Percentiles rank a stretch among this genome's conserved stretches.
Conservation (phyloP, 768 basidiomycete genomes). For the Suillus luteus region DNA sequence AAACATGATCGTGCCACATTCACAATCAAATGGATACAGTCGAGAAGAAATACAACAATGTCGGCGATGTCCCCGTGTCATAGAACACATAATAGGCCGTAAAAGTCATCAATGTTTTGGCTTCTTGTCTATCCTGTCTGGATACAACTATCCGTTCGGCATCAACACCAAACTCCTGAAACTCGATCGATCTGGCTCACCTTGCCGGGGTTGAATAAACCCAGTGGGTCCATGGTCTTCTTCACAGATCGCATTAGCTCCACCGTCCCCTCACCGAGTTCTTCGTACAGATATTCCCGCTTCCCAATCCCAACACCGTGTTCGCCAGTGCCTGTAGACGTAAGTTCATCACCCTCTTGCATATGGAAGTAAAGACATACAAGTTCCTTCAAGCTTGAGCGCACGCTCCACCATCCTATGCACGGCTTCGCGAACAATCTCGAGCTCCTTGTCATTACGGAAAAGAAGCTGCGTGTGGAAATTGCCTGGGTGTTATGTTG, state of each 20-base stretch:
- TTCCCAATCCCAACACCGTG: constrained; percentile 91
- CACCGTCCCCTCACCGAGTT: constrained; percentile 83
- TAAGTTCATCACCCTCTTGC: neutral
- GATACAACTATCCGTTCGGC: constrained; percentile 9
- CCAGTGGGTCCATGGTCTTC: constrained; percentile 67
- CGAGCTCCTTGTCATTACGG: constrained; percentile 54
- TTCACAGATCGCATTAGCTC: constrained; percentile 85
- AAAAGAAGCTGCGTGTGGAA: constrained; percentile 59
- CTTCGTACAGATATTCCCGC: constrained; percentile 74
- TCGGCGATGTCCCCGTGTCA: neutral
- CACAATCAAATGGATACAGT: neutral
- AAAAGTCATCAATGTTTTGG: neutral
- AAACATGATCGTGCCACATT: neutral
- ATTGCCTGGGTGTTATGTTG: constrained; percentile 37
- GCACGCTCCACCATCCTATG: constrained; percentile 67
- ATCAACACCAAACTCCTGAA: neutral
- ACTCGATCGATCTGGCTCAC: constrained; percentile 33
- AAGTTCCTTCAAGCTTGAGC: constrained; percentile 72
- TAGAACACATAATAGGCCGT: neutral
- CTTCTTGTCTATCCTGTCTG: constrained; percentile 10
- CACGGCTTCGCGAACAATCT: constrained; percentile 45
- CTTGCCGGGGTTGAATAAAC: constrained; percentile 86
- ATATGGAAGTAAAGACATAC: constrained; percentile 37
- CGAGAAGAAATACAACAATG: neutral
- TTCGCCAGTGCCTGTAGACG: constrained; percentile 66